Percentiles rank a stretch among this genome's conserved stretches.
These are phyloP conservation scores for Vigna reflexopilosa DNA, from an alignment of 306 rosid genomes.

Conservation along the genomic window DNA sequence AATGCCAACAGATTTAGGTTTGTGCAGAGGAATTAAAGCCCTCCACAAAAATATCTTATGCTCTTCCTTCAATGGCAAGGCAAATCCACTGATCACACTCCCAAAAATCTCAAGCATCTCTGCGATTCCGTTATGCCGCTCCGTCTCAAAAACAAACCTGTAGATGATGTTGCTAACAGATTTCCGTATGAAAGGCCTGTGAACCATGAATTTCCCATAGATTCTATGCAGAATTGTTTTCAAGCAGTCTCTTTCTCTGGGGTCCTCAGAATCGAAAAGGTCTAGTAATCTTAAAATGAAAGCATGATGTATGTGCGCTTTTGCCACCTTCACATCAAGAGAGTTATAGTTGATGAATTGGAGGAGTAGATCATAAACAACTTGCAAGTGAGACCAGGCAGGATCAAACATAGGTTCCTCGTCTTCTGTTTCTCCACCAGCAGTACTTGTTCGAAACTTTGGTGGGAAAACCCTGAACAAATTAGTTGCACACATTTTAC, in stretches of 20 bases:
- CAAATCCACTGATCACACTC: slow-evolving; percentile 95
- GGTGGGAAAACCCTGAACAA: slow-evolving; percentile 96
- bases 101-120: slow-evolving; percentile 98
- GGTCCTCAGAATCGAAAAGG: slow-evolving; percentile 97
- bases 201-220: slow-evolving; percentile 96
- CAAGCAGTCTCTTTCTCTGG: slow-evolving; percentile 98
- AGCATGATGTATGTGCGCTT: slow-evolving; percentile 79
- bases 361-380: slow-evolving; percentile 94
- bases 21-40: slow-evolving; percentile 94
- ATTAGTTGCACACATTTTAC: slow-evolving; percentile 90
- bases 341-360: slow-evolving; percentile 75
- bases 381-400: slow-evolving; percentile 89
- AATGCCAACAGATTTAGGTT: slow-evolving; percentile 91
- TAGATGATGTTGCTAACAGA: slow-evolving; percentile 87
- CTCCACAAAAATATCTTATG: slow-evolving; percentile 84
- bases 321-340: slow-evolving; percentile 85
- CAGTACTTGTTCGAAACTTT: slow-evolving; percentile 66
- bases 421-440: slow-evolving; percentile 84
- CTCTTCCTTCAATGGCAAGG: slow-evolving; percentile 97
- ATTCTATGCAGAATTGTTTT: slow-evolving; percentile 92
- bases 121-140: slow-evolving; percentile 93
- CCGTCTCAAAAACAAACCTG: slow-evolving; percentile 88
- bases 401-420: slow-evolving; percentile 99
- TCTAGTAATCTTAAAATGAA: slow-evolving; percentile 85
- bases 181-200: slow-evolving; percentile 89